Conservation (phyloP, 1,139 yeast genomes). For the Barnettozyma hawaiiensis region DNA sequence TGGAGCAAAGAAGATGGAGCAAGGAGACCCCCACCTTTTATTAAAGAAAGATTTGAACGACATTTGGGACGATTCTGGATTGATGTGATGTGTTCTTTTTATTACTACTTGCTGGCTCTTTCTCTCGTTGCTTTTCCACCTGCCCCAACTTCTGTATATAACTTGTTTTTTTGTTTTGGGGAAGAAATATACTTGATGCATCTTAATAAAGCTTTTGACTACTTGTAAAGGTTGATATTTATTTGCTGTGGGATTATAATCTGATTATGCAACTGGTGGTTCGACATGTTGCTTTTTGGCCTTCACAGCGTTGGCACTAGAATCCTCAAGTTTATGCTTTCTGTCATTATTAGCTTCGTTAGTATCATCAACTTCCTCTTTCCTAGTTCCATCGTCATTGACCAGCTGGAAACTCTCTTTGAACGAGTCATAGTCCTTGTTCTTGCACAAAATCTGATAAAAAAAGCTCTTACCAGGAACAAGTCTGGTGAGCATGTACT, state of each 20-base stretch:
- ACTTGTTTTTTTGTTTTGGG: conserved; percentile 4
- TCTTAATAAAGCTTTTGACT: no score
- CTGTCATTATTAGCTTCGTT: conserved; percentile 11
- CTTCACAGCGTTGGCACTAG: conserved; percentile 10
- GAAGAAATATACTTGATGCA: conserved; percentile 4
- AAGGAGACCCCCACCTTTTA: no score
- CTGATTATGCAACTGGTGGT: conserved; percentile 1
- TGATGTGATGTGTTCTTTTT: background rate
- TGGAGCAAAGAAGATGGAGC: no score
- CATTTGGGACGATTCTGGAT: conserved; percentile 4
- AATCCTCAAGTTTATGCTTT: conserved; percentile 15
- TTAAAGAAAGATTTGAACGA: no score
- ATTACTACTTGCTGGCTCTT: background rate
- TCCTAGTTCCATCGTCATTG: conserved; percentile 14
- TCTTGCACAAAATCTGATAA: conserved; percentile 50
- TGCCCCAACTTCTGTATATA: conserved; percentile 6
- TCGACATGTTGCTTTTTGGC: conserved; percentile 18
- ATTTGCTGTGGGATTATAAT: no score
- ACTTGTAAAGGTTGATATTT: no score
- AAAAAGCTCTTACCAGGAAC: conserved; percentile 71
- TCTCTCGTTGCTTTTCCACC: background rate
- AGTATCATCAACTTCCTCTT: conserved; percentile 3
- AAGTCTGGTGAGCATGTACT: conserved; percentile 72
- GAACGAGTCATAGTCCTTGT: conserved; percentile 54
- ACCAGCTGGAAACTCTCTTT: conserved; percentile 11